A percentile compares a stretch with the other conserved stretches of the same genome.
Conservation (phyloP, 2,329 filamentous ascomycete species). For the Phyllosticta paracitricarpa region DNA sequence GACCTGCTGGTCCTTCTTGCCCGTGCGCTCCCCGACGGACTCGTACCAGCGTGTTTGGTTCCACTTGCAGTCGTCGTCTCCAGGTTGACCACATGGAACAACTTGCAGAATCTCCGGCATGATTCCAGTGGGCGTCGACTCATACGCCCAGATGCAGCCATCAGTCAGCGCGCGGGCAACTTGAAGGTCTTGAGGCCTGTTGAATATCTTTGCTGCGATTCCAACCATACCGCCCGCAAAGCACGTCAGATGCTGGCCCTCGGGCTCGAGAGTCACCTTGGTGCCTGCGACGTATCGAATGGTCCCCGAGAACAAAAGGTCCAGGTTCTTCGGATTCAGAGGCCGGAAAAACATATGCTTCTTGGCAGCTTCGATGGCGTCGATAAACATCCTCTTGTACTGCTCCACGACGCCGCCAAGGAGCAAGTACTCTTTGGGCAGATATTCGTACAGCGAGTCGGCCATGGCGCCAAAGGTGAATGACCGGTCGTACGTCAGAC, state of each 20-base stretch:
- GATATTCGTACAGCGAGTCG: constrained; percentile 49
- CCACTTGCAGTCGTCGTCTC: constrained; percentile 34
- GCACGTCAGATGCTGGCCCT: constrained; percentile 43
- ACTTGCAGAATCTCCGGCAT: constrained; percentile 43
- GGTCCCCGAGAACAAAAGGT: constrained; percentile 66
- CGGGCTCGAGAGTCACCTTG: constrained; percentile 31
- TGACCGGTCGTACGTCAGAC: constrained; percentile 19
- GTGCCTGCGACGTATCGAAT: constrained; percentile 32
- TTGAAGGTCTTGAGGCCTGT: constrained; percentile 38
- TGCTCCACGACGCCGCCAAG: constrained; percentile 64
- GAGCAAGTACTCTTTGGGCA: constrained; percentile 59
- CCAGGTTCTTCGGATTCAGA: constrained; percentile 54
- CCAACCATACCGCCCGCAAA: constrained; percentile 48
- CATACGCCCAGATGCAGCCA: constrained; percentile 48
- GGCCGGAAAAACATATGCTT: constrained; percentile 69
- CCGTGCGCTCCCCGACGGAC: constrained; percentile 18
- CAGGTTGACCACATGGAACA: constrained; percentile 32
- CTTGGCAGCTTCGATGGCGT: constrained; percentile 56
- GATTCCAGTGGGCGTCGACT: constrained; percentile 39
- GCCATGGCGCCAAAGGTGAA: constrained; percentile 48
- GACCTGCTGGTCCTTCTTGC: constrained; percentile 19
- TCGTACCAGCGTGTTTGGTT: constrained; percentile 34
- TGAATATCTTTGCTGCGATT: constrained; percentile 43
- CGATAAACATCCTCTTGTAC: constrained; percentile 64
- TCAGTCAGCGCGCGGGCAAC: constrained; percentile 42